These are phyloP conservation scores for Aspergillus aculeatinus DNA, from an alignment of 2,329 filamentous ascomycete genomes.

Conservation along the genomic window DNA sequence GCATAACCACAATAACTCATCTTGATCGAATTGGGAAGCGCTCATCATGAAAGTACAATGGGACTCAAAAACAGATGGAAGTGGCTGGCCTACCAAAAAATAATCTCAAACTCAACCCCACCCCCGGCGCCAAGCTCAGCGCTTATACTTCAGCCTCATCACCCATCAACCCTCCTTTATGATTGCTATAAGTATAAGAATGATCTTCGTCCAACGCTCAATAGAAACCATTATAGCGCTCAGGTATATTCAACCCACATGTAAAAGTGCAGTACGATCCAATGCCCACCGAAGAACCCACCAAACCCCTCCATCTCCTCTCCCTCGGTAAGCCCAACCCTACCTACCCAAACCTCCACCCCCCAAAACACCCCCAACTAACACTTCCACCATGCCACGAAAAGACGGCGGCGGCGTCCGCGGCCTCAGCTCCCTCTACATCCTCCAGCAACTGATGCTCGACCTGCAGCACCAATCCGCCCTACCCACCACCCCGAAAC, in stretches of 20 bases:
- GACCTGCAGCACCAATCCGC: conserved; percentile 19
- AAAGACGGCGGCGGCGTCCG: conserved; percentile 41
- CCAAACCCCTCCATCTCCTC: not conserved
- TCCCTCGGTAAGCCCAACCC: not conserved
- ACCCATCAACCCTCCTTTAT: not conserved
- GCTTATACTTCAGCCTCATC: not conserved
- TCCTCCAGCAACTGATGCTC: conserved; percentile 35
- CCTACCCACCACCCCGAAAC: conserved; percentile 18
- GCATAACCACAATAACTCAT: not conserved
- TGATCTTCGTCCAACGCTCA: not conserved
- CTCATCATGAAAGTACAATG: not conserved
- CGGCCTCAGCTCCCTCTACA: conserved; percentile 36
- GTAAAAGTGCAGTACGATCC: not conserved
- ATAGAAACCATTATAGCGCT: not conserved
- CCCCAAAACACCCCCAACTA: too few species aligned
- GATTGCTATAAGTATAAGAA: not conserved
- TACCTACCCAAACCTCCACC: not conserved
- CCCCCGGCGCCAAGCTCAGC: not conserved
- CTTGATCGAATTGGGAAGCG: not conserved
- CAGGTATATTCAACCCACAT: too few species aligned
- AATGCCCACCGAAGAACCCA: not conserved
- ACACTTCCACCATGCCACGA: too few species aligned
- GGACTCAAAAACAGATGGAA: not conserved
- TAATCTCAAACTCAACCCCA: not conserved
- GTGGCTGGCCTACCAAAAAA: not conserved